A percentile compares a stretch with the other conserved stretches of the same genome.
These are phyloP conservation scores for Dendrobium chrysotoxum DNA, from an alignment of 106 monocot species.

Conservation along the genomic window DNA sequence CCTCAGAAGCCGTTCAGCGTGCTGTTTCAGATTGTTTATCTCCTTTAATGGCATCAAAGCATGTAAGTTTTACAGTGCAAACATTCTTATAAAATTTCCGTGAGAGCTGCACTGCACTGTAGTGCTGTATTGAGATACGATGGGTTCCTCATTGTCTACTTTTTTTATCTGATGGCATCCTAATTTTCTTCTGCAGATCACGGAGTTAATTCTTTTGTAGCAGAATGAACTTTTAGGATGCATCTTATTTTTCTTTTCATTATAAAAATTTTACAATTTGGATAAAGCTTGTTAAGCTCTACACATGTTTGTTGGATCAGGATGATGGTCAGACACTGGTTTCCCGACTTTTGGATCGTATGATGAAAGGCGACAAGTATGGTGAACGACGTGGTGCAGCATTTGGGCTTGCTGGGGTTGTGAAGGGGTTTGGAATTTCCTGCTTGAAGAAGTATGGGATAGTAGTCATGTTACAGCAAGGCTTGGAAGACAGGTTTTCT, in stretches of 20 bases:
- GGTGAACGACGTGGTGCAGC: constrained; percentile 97
- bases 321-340: constrained; percentile 80
- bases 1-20: constrained; percentile 96
- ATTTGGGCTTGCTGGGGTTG: constrained; percentile 93
- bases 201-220: background rate
- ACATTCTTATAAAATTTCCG: background rate
- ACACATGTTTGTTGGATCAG: constrained; percentile 19
- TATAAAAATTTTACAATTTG: background rate
- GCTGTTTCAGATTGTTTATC: constrained; percentile 97
- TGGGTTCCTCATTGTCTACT: background rate
- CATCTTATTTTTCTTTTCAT: background rate
- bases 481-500: constrained; percentile 74
- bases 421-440: constrained; percentile 84
- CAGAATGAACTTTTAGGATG: background rate
- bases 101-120: background rate
- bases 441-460: constrained; percentile 84
- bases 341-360: constrained; percentile 42
- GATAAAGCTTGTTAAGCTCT: background rate
- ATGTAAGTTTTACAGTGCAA: constrained; percentile 28
- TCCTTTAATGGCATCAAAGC: constrained; percentile 80
- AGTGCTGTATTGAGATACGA: background rate
- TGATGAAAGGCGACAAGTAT: constrained; percentile 91
- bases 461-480: constrained; percentile 48
- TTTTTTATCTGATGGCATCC: background rate
- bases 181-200: background rate